Base-by-base conservation (phyloP, 352 stramenopile genomes). In the Pythium insidiosum region DNA sequence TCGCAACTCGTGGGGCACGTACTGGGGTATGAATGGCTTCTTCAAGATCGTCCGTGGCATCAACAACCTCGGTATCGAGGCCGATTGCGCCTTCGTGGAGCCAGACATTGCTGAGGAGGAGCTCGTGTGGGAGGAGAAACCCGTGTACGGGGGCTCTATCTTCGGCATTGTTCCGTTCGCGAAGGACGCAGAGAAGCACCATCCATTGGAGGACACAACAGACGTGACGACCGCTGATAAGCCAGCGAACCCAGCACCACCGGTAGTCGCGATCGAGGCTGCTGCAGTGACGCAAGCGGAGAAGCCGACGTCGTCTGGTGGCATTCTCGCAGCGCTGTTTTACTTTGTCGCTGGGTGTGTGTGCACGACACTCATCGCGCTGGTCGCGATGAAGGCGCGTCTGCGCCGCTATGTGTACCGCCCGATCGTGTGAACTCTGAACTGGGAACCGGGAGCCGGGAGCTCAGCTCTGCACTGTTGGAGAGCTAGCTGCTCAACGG, bases 11-110 rank as follows among this genome's bases (percentile, higher is more conserved):
- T 79, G 96, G 91, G 95, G 95, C 29, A 89, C 68, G 11, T 89
- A 88, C 55, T 98, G 93, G 94, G 95, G 95, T 23, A 95, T 98
- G 79, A 95, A 97, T 47, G 96, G 95, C 26, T 99, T 95, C 57
- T 97, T 98, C 66, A 88, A 95, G 55, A 89, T 99, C 51, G 68
- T 94, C 23, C 76, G 84, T 12, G 92, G 92, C 22, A 84, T 74
- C 19, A 96, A 97, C 84, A 94, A 96, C 51, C 61, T 97, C 6
- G 83, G 75, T 4, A 95, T 98, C 23, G 90, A 98, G 40, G 73
- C 65, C 31, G 69, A 96, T 57, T 97, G 88, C 57, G 70, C 69
- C 21, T 97, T 79, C 57, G 72, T 93, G 49, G 71, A 94, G 29
- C 89, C 89, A 2, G 77, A 89, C 36, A 85, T 89, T 19, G 78